phyloP scores from a whole-genome alignment of 1,139 yeast genomes.

The Sugiyamaella neomexicana region DNA sequence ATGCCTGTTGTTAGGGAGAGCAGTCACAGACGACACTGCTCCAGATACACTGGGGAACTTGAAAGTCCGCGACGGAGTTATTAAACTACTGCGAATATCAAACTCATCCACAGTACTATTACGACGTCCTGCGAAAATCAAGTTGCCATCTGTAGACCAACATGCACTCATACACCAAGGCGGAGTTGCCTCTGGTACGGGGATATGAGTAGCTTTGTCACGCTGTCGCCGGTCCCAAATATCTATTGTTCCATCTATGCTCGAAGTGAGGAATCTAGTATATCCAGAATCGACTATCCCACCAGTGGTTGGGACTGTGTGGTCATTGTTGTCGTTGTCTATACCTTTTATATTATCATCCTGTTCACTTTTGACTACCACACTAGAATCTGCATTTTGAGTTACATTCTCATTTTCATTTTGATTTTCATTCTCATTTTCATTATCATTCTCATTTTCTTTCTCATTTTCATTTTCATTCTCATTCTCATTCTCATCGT shows the following conservation, averaged over 20 bases:
- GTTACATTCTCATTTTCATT: conserved; percentile 16
- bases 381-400: background rate
- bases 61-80: conserved; percentile 55
- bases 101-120: conserved; percentile 87
- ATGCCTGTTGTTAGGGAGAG: conserved; percentile 81
- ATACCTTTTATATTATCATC: conserved; percentile 9
- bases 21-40: conserved; percentile 76
- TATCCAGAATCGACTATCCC: conserved; percentile 43
- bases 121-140: conserved; percentile 81
- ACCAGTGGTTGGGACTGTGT: background rate
- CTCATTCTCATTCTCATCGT: conserved; percentile 54
- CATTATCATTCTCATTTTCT: conserved; percentile 61
- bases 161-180: conserved; percentile 92
- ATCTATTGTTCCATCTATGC: conserved; percentile 79
- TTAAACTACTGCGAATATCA: conserved; percentile 61
- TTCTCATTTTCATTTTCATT: conserved; percentile 19
- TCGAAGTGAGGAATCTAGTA: conserved; percentile 69
- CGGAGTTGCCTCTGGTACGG: conserved; percentile 67
- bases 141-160: conserved; percentile 85
- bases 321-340: conserved; percentile 13
- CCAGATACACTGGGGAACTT: conserved; percentile 89
- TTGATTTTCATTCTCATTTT: conserved; percentile 41
- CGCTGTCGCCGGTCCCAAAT: conserved; percentile 77
- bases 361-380: conserved; percentile 11
- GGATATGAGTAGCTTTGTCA: conserved; percentile 53